These are phyloP conservation scores for Ogataea methanolica DNA, from an alignment of 805 yeast species.

Conservation along the genomic window DNA sequence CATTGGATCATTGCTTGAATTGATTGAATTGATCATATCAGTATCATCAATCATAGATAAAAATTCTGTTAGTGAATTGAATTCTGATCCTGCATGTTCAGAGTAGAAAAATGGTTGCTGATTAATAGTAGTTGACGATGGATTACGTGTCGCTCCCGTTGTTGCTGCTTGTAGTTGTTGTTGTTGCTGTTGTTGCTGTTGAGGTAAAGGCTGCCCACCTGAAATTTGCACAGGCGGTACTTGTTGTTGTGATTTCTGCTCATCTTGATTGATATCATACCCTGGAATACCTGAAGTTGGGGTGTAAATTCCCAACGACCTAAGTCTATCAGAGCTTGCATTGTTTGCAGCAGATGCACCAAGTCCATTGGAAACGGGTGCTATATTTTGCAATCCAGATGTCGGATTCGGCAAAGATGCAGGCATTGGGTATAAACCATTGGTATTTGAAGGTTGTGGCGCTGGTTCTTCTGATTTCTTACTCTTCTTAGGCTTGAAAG, in stretches of 20 bases:
- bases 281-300: conserved; percentile 5
- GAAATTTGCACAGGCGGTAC: neutral
- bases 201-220: neutral
- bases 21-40: conserved; percentile 47
- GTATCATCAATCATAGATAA: conserved; percentile 88
- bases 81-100: conserved; percentile 91
- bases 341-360: neutral
- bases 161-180: conserved; percentile 1
- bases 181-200: conserved; percentile 1
- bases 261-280: neutral
- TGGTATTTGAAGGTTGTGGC: neutral
- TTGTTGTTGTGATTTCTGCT: neutral
- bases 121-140: conserved; percentile 28
- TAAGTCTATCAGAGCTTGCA: conserved; percentile 8
- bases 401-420: neutral
- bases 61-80: conserved; percentile 84
- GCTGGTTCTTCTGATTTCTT: conserved; percentile 6
- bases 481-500: conserved; percentile 33
- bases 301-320: conserved; percentile 12
- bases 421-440: conserved; percentile 3
- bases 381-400: conserved; percentile 6
- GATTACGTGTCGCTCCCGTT: neutral
- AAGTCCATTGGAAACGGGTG: neutral
- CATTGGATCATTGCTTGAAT: conserved; percentile 32
- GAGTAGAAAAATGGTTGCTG: conserved; percentile 81